Percentiles rank a stretch among this genome's conserved stretches.
These are phyloP conservation scores for Hypoxylon sp. DNA, from an alignment of 2,329 filamentous ascomycete genomes.

Conservation along the genomic window DNA sequence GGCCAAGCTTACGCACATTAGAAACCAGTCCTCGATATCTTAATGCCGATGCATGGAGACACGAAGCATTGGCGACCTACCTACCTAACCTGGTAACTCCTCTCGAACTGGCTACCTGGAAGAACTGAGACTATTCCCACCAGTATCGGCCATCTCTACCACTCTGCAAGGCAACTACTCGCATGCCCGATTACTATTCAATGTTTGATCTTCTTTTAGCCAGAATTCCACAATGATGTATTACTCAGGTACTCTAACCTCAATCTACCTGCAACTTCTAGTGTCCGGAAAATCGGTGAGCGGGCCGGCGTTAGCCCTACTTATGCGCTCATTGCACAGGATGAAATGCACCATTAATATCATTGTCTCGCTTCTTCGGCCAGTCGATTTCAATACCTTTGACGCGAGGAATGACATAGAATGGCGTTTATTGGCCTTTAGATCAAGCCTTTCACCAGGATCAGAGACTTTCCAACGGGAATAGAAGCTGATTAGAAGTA, in stretches of 20 bases:
- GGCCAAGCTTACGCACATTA: slow-evolving; percentile 28
- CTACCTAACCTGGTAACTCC: too few relatives aligned
- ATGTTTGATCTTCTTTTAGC: slow-evolving; percentile 54
- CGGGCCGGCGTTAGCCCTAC: slow-evolving; percentile 47
- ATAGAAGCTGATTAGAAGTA: slow-evolving; percentile 17
- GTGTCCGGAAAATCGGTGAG: slow-evolving; percentile 49
- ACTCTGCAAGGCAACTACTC: slow-evolving; percentile 23
- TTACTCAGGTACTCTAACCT: slow-evolving; percentile 31
- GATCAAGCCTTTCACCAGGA: slow-evolving; percentile 17
- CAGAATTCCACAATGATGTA: slow-evolving; percentile 45
- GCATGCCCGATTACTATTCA: slow-evolving; percentile 23
- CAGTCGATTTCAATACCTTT: slow-evolving; percentile 25
- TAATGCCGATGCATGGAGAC: too few relatives aligned
- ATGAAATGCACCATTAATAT: slow-evolving; percentile 35
- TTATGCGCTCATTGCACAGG: slow-evolving; percentile 38
- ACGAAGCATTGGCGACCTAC: too few relatives aligned
- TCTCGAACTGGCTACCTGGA: slow-evolving; percentile 25
- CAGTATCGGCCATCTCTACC: slow-evolving; percentile 12
- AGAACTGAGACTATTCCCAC: slow-evolving; percentile 16
- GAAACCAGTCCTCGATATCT: slow-evolving; percentile 25
- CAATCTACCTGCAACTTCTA: slow-evolving; percentile 38
- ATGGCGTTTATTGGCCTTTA: slow-evolving; percentile 10
- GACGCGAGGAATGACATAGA: slow-evolving; percentile 17
- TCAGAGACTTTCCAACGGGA: slow-evolving; percentile 8
- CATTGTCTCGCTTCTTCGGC: slow-evolving; percentile 29